Percentiles rank a stretch among this genome's conserved stretches.
Evolutionary conservation across 306 rosid genomes (phyloP).

Genomic region (Neltuma alba): DNA sequence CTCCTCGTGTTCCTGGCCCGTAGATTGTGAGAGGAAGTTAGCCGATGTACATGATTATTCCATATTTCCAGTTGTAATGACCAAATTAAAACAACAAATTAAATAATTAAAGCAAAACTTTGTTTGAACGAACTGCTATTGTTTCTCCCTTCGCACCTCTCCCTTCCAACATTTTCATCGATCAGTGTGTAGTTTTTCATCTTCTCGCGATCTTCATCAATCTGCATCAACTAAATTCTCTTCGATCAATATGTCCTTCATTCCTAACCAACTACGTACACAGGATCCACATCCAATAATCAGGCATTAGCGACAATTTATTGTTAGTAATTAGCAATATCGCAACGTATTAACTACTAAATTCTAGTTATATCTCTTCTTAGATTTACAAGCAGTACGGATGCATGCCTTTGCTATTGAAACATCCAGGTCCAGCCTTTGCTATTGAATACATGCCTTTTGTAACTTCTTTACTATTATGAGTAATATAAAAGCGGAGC

Average conservation of each 20-base stretch:
- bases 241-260: background rate
- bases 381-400: background rate
- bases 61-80: background rate
- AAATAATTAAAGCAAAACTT: background rate
- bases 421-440: background rate
- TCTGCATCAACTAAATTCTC: background rate
- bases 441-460: background rate
- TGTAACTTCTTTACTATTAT: background rate
- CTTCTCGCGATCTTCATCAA: background rate
- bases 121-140: background rate
- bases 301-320: background rate
- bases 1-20: background rate
- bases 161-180: slow-evolving; percentile 1
- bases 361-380: no score
- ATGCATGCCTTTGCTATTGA: background rate
- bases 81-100: background rate
- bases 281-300: background rate
- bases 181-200: background rate
- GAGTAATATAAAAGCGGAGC: background rate
- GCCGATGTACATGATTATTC: background rate
- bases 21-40: background rate
- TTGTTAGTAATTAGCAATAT: background rate
- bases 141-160: background rate
- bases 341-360: no score
- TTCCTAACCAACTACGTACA: background rate